Conservation (phyloP, 768 basidiomycete genomes). For the Chiua virens region DNA sequence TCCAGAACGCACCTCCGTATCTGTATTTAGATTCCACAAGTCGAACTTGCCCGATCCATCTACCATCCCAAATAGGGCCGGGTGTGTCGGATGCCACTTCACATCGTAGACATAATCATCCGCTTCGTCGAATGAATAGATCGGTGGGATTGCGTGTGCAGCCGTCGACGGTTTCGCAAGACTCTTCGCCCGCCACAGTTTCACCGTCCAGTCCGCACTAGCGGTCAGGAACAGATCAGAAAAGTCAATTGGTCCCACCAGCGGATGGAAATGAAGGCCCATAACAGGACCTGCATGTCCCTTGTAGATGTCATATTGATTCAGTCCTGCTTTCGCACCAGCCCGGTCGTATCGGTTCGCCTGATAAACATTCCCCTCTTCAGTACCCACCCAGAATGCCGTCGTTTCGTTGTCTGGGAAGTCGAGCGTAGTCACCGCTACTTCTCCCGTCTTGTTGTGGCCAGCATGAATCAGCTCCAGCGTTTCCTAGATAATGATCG, state of each 20-base stretch:
- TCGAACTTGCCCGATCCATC: conserved; percentile 97
- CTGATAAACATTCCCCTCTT: conserved; percentile 96
- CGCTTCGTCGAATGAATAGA: conserved; percentile 96
- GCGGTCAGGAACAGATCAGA: conserved; percentile 91
- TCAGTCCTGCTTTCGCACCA: conserved; percentile 92
- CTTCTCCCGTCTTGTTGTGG: conserved; percentile 96
- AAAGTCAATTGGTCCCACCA: conserved; percentile 89
- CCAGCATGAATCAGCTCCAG: conserved; percentile 85
- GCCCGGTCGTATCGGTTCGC: conserved; percentile 97
- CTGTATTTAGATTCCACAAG: conserved; percentile 96
- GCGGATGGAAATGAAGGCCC: conserved; percentile 93
- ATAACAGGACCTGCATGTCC: conserved; percentile 93
- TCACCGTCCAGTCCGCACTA: conserved; percentile 98
- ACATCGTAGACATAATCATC: conserved; percentile 99
- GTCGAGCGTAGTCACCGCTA: conserved; percentile 89
- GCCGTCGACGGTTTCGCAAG: conserved; percentile 70
- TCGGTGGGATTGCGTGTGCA: conserved; percentile 55
- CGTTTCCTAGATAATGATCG: conserved; percentile 65
- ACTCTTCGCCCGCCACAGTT: conserved; percentile 88
- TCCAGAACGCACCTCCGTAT: conserved; percentile 77
- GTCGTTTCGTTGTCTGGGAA: conserved; percentile 97
- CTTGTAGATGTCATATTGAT: conserved; percentile 89
- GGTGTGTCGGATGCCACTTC: conserved; percentile 96
- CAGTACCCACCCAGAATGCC: conserved; percentile 97
- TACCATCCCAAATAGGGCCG: conserved; percentile 89